Evolutionary conservation across 768 basidiomycete genomes (phyloP).

Genomic region (Strobilomyces confusus): DNA sequence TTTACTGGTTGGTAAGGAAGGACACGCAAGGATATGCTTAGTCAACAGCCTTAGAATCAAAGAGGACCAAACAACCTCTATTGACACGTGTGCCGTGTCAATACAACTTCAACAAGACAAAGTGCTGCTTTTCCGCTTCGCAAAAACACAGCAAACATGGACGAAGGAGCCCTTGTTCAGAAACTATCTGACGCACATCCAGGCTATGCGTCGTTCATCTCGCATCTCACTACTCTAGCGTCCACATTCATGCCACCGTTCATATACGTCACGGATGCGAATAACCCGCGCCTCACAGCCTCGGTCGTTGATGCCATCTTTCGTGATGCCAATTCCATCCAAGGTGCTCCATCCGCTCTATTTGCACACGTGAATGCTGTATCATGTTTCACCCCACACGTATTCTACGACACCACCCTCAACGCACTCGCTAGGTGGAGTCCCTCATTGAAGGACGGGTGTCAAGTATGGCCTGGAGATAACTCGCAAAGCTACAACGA

Average conservation of each 20-base stretch:
- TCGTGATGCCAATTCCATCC: slow-evolving; percentile 11
- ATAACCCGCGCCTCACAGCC: slow-evolving; percentile 43
- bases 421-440: slow-evolving; percentile 56
- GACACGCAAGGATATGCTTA: neutral
- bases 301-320: slow-evolving; percentile 28
- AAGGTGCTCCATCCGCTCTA: slow-evolving; percentile 25
- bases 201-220: slow-evolving; percentile 23
- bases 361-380: slow-evolving; percentile 52
- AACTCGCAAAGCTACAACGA: slow-evolving; percentile 53
- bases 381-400: slow-evolving; percentile 55
- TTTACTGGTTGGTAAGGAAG: neutral
- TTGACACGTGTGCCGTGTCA: neutral
- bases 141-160: slow-evolving; percentile 6
- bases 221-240: slow-evolving; percentile 29
- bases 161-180: slow-evolving; percentile 7
- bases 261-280: slow-evolving; percentile 61
- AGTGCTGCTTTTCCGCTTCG: too few species aligned
- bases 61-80: slow-evolving; percentile 11
- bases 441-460: slow-evolving; percentile 58
- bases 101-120: too few species aligned
- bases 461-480: slow-evolving; percentile 50
- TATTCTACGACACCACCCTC: slow-evolving; percentile 65
- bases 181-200: slow-evolving; percentile 14
- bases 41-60: slow-evolving; percentile 15
- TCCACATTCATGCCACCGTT: slow-evolving; percentile 52